Base-by-base conservation (phyloP, 139 green algal species). In the Diplosphaera chodatii region DNA sequence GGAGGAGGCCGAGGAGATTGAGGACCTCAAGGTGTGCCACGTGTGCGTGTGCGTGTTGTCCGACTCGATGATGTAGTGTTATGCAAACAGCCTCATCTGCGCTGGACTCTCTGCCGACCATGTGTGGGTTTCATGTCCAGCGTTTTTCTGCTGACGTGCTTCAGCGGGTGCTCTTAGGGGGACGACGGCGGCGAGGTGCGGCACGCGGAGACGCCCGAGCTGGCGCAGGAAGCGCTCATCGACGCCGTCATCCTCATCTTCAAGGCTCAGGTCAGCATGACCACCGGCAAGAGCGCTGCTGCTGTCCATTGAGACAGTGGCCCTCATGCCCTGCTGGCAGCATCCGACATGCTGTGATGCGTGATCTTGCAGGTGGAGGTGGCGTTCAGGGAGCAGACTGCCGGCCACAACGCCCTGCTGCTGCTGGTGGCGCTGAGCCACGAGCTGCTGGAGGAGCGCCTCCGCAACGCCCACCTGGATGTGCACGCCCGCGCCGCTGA, bases 191-290 rank as follows among this genome's bases (percentile, higher is more conserved):
- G 72, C 4, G 40, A 28, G 4, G 69, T 86, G 33, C 77, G 81
- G 27, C 81, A 86, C 48, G 81, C 81, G n/a, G 81, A 86, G 69
- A 86, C 81, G 16, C 81, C 81, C 31, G 81, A 83, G 81, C 75
- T 86, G 66, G 81, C 81, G 4, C 75, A 71, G 2, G 81, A 86
- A 70, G 81, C 78, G 33, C 75, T 86, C 29, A 56, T 79, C 6
- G 81, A 86, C 63, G 75, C 69, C 32, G 78, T 73, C 15, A 70
- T 82, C 32, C 71, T 86, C 18, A 86, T 86, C 59, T 86, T 82
- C 72, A 86, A 86, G 70, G 67, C 71, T 22, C 81, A 86, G 78
- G 74, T 84, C 55, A 78, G n/a, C n/a, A n/a, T n/a, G n/a, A n/a
- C n/a, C n/a, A n/a, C n/a, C n/a, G n/a, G n/a, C n/a, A n/a, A n/a